Conservation (phyloP, 2,329 filamentous ascomycete genomes). For the Arthrocladium fulminans region DNA sequence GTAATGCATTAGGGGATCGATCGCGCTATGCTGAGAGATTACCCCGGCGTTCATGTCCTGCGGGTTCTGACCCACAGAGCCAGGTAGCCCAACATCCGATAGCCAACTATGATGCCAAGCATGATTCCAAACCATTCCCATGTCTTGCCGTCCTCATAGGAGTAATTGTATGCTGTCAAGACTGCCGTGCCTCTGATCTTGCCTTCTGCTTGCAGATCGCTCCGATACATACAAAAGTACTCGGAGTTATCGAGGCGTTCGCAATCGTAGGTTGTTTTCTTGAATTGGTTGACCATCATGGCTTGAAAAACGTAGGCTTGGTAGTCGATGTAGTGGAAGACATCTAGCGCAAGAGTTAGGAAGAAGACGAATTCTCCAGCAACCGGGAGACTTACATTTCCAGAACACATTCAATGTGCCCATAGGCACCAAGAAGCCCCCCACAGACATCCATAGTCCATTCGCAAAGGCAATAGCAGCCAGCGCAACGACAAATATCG, state of each 20-base stretch:
- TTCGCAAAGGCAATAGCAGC: conserved; percentile 78
- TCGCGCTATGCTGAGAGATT: no score
- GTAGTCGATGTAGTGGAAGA: conserved; percentile 84
- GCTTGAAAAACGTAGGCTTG: conserved; percentile 72
- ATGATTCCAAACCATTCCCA: conserved; percentile 69
- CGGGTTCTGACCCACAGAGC: conserved; percentile 11
- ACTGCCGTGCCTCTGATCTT: conserved; percentile 63
- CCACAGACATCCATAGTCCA: conserved; percentile 80
- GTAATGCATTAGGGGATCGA: no score
- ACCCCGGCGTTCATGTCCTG: not conserved
- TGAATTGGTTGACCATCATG: conserved; percentile 90
- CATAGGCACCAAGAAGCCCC: conserved; percentile 70
- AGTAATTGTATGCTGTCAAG: conserved; percentile 60
- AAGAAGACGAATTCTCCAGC: not conserved
- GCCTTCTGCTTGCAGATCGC: conserved; percentile 54
- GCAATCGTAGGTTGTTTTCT: conserved; percentile 55
- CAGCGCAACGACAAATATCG: conserved; percentile 70
- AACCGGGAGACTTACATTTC: conserved; percentile 35
- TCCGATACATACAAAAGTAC: conserved; percentile 65
- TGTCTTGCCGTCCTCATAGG: conserved; percentile 43
- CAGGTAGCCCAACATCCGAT: conserved; percentile 48
- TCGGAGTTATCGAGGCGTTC: conserved; percentile 28
- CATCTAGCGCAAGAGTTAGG: conserved; percentile 36
- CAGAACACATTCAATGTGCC: conserved; percentile 71
- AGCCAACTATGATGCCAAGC: conserved; percentile 64